Conservation (phyloP, 2,329 filamentous ascomycete genomes). For the Pseudogymnoascus sp. region DNA sequence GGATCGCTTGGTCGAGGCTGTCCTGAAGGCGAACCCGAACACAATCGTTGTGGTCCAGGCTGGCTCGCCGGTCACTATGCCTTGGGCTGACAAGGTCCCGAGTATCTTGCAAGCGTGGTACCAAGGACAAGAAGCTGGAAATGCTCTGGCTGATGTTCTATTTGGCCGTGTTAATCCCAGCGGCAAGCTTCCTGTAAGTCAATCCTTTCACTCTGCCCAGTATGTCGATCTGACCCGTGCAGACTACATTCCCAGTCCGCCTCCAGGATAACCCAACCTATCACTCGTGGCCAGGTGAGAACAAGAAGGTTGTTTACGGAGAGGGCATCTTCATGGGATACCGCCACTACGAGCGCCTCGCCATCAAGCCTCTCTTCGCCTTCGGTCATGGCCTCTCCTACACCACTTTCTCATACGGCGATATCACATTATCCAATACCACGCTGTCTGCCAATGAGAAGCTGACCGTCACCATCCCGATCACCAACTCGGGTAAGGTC, state of each 20-base stretch:
- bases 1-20: constrained; percentile 56
- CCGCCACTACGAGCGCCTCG: constrained; percentile 59
- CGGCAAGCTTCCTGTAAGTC: constrained; percentile 53
- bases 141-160: constrained; percentile 60
- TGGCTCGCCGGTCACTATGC: constrained; percentile 62
- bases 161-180: constrained; percentile 58
- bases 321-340: constrained; percentile 71
- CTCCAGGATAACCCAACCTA: constrained; percentile 63
- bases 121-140: constrained; percentile 62
- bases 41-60: constrained; percentile 65
- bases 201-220: background rate
- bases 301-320: constrained; percentile 60
- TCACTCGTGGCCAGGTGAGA: constrained; percentile 67
- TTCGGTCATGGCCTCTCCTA: constrained; percentile 72
- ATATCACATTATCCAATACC: constrained; percentile 42
- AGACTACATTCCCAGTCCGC: constrained; percentile 58
- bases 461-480: constrained; percentile 33
- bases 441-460: constrained; percentile 34
- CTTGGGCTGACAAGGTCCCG: constrained; percentile 58
- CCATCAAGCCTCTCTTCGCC: constrained; percentile 56
- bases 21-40: constrained; percentile 54
- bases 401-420: constrained; percentile 59
- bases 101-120: constrained; percentile 67
- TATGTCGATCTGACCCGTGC: constrained; percentile 11
- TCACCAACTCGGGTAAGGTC: constrained; percentile 53